phyloP scores from a whole-genome alignment of 225 moss, liverwort and hornwort genomes.

The Sphagnum tenellum region DNA sequence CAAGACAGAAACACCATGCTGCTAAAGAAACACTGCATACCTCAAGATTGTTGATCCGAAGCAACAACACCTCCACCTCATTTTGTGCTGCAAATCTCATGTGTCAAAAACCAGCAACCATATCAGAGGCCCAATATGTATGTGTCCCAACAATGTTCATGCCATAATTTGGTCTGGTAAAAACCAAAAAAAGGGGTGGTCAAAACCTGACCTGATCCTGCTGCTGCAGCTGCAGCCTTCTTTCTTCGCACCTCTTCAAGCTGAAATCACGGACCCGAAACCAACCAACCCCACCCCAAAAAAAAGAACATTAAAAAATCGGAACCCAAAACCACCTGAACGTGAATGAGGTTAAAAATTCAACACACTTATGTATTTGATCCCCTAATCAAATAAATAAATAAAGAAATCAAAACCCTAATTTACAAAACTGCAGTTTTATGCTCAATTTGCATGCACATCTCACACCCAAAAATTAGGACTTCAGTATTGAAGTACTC shows the following conservation, averaged over 20 bases:
- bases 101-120: conserved; percentile 1
- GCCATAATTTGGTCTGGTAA: neutral
- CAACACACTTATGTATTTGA: too few relatives aligned
- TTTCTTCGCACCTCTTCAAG: conserved; percentile 57
- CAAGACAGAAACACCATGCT: neutral
- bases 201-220: neutral
- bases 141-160: neutral
- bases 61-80: conserved; percentile 42
- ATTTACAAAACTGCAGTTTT: too few relatives aligned
- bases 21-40: conserved; percentile 8
- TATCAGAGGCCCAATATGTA: neutral
- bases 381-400: too few relatives aligned
- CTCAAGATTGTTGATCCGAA: conserved; percentile 34
- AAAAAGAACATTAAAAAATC: too few relatives aligned
- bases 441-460: too few relatives aligned
- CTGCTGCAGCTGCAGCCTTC: conserved; percentile 48
- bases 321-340: too few relatives aligned
- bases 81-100: conserved; percentile 30
- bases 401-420: too few relatives aligned
- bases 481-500: too few relatives aligned
- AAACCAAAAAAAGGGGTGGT: neutral
- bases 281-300: too few relatives aligned
- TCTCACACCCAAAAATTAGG: too few relatives aligned
- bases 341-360: too few relatives aligned
- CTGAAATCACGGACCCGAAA: conserved; percentile 12